Base-by-base conservation (phyloP, 2,329 filamentous ascomycete species). In the Daldinia sp. region DNA sequence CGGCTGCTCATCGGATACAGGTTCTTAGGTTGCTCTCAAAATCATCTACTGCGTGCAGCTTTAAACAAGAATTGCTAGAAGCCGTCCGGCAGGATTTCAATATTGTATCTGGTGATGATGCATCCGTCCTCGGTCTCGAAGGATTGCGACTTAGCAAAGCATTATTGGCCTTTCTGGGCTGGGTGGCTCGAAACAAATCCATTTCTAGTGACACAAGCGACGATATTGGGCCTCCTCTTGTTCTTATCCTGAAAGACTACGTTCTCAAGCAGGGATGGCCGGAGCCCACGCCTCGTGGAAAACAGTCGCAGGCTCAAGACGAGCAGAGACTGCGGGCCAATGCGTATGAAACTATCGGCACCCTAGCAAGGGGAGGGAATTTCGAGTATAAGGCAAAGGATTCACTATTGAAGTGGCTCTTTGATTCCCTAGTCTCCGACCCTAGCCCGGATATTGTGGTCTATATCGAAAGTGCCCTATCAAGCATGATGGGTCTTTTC, bases 261-360 rank as follows among this genome's bases (percentile, higher is more conserved):
- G 89, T 97, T 61, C 86, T 91, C 70, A 85, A 87, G 35, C 93
- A 97, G 79, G 94, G 94, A 5, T 98, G 94, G 94, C 94, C 94
- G 1, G 82, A 82, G 20, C 87, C 90, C 2, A 68, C 63, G 12
- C 59, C 65, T 26, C 63, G 1, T 81, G 88, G 59, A 86, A 88
- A 71, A 78, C 85, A 58, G 65, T 74, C 75, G 6, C 77, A 79
- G 12, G 85, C 87, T 1, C 79, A 84, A 10, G 89, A 91, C 54
- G 88, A 90, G 60, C 82, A 90, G 60, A 86, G 87, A 3, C 83
- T 97, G 48, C 89, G 95, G 44, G 90, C 90, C 5, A 90, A 92
- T 75, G 94, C 92, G 1, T 98, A 98, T 78, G 95, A 98, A 78
- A 94, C 93, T 0, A 93, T 98, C 42, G 96, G 95, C 0, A 87